Conservation (phyloP, 2,329 filamentous ascomycete species). For the Penicillium sp. region DNA sequence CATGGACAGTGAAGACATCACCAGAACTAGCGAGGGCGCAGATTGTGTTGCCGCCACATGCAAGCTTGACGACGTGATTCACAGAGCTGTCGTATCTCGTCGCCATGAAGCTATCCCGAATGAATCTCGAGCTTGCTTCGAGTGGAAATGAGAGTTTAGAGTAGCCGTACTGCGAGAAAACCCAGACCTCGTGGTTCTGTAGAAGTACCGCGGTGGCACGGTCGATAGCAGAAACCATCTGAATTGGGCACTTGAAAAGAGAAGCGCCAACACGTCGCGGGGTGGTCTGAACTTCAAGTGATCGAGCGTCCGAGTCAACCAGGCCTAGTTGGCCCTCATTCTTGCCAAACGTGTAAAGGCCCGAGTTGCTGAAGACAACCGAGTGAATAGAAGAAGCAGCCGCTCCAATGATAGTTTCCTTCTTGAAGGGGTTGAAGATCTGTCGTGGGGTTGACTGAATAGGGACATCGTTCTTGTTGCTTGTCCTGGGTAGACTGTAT, state of each 20-base stretch:
- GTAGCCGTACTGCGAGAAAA: constrained; percentile 96
- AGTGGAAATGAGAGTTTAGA: constrained; percentile 86
- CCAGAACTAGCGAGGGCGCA: constrained; percentile 83
- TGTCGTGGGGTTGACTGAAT: constrained; percentile 82
- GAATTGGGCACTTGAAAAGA: constrained; percentile 73
- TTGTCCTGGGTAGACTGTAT: constrained; percentile 71
- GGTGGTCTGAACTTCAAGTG: constrained; percentile 78
- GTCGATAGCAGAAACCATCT: constrained; percentile 85
- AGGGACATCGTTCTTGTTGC: constrained; percentile 77
- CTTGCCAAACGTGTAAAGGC: constrained; percentile 91
- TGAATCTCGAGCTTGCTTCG: constrained; percentile 72
- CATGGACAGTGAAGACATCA: constrained; percentile 83
- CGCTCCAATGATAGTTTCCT: constrained; percentile 78
- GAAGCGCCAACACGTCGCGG: constrained; percentile 90
- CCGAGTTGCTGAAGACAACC: constrained; percentile 79
- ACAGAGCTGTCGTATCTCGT: constrained; percentile 68
- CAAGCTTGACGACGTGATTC: constrained; percentile 76
- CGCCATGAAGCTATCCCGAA: constrained; percentile 69
- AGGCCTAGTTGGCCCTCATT: constrained; percentile 93
- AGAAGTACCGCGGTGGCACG: constrained; percentile 85
- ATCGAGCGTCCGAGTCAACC: constrained; percentile 93
- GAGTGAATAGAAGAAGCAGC: constrained; percentile 92
- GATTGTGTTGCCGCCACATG: constrained; percentile 87
- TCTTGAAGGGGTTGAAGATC: constrained; percentile 89
- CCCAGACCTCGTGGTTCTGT: constrained; percentile 85